Evolutionary conservation across 495 filamentous ascomycete genomes (phyloP).

Genomic region (Hypoxylon rickii): DNA sequence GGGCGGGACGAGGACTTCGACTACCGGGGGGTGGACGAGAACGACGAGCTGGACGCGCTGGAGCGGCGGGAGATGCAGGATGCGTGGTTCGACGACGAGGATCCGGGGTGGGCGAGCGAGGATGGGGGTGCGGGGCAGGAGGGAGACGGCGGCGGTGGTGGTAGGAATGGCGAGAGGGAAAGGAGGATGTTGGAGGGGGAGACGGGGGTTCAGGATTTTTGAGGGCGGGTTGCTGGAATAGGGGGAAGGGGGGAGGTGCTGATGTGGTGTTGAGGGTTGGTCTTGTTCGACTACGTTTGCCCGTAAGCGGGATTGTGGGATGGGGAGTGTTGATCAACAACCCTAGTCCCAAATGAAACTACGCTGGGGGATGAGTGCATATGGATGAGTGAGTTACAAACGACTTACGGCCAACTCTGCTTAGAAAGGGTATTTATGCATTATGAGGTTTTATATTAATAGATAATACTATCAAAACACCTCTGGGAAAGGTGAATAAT

Average conservation of each 20-base stretch:
- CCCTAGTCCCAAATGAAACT: no score
- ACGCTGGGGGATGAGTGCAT: no score
- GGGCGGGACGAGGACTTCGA: conserved; percentile 79
- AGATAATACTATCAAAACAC: no score
- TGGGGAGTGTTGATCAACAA: no score
- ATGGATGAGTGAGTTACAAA: no score
- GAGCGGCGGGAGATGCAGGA: conserved; percentile 65
- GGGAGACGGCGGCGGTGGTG: conserved; percentile 60
- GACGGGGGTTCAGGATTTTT: conserved; percentile 85
- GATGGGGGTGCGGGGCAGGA: no score
- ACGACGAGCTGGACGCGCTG: conserved; percentile 70
- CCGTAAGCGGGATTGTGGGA: no score
- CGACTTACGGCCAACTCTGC: no score
- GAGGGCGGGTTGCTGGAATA: conserved; percentile 25
- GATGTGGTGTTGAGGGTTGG: background rate
- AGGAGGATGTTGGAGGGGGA: conserved; percentile 60
- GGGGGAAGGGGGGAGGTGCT: background rate
- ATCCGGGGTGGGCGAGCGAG: conserved; percentile 65
- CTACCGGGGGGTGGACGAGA: conserved; percentile 68
- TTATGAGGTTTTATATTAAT: no score
- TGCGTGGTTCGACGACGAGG: conserved; percentile 77
- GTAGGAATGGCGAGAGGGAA: conserved; percentile 42
- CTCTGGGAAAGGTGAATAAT: no score
- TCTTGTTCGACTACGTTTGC: no score
- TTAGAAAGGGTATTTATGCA: no score